Evolutionary conservation across 768 basidiomycete genomes (phyloP), one percentile per base, ranked within the genome.

Genomic region (Holtermanniella nyarrowii): DNA sequence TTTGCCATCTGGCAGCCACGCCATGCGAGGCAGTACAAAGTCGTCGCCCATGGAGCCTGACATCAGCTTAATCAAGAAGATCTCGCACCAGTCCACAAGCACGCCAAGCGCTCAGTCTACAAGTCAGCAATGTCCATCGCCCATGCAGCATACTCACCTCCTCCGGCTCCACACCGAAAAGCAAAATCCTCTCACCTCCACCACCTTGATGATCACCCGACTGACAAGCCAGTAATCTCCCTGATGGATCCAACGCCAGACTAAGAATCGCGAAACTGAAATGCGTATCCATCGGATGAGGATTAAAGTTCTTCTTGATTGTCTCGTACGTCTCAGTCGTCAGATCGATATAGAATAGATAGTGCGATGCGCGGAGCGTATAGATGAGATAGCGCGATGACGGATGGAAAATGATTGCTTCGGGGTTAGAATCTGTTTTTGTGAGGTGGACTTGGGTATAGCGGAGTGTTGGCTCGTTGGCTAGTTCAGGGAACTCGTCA

Each of bases 141-240:
- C 42, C 2, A 46, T 24, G 3, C 10, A 16, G 23, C 14, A 20
- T 22, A 49, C 60, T 31, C 42, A 61, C 57, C 42, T 62, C 56
- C 13, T 62, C 59, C 3, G 59, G 59, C 20, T 67, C 64, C 21
- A 60, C 44, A 3, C 62, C 66, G 48, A 69, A 71, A 4, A 71
- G 42, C 31, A 71, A 42, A 11, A 71, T 61, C 46, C 69, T 50
- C 42, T 69, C 69, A 1, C 69, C 69, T 0, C 62, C 49, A 4
- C 52, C 56, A 3, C 65, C 66, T n/a, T 63, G 50, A 53, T 67
- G 65, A 58, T 71, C 69, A 0, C 69, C 69, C 12, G 67, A 69
- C 49, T 66, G 64, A 51, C 66, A 71, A 16, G 69, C 69, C 5
- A 71, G 48, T 20, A 71, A 49, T 48, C 51, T 54, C 2, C 67